Base-by-base conservation (phyloP, 1,284 basidiomycete species). In the Sanguinoderma infundibulare region DNA sequence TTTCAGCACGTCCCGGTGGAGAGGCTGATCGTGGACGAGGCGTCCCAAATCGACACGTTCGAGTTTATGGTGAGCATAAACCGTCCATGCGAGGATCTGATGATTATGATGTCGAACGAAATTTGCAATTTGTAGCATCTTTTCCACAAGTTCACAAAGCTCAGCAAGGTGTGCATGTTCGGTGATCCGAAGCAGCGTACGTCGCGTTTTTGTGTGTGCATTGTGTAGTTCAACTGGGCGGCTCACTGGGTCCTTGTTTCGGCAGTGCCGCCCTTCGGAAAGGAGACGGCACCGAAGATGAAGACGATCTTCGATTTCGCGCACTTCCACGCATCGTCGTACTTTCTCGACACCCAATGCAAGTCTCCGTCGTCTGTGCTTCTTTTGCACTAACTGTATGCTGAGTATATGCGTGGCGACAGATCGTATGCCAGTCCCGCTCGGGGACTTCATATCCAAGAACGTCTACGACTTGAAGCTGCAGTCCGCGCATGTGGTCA, bases 381-480 rank as follows among this genome's bases (percentile, higher is more conserved):
- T n/a, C n/a, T n/a, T n/a, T n/a, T n/a, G n/a, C n/a, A n/a, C n/a
- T n/a, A n/a, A n/a, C n/a, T n/a, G n/a, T n/a, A n/a, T n/a, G n/a
- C n/a, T n/a, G n/a, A n/a, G n/a, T n/a, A n/a, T n/a, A n/a, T n/a
- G n/a, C n/a, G 15, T 26, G 2, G 2, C 22, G 26, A 20, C 26
- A 85, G 82, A 82, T 68, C 78, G 84, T 1, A 81, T 86, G 80
- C 84, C 84, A 1, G 67, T 70, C 3, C 76, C 77, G 0, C 67
- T 85, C 3, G 83, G 82, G 5, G 17, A 72, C 2, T 86, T 84
- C 65, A 81, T 85, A 44, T 84, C 83, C 0, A 44, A 61, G 12
- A 51, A 69, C 22, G 76, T 85, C 1, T 86, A 86, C 66, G 55
- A 69, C 1, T 66, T 71, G 0, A 71, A 70, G 38, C 73, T 83